Base-by-base conservation (phyloP, 352 stramenopile species). In the Globisporangium emineosum region DNA sequence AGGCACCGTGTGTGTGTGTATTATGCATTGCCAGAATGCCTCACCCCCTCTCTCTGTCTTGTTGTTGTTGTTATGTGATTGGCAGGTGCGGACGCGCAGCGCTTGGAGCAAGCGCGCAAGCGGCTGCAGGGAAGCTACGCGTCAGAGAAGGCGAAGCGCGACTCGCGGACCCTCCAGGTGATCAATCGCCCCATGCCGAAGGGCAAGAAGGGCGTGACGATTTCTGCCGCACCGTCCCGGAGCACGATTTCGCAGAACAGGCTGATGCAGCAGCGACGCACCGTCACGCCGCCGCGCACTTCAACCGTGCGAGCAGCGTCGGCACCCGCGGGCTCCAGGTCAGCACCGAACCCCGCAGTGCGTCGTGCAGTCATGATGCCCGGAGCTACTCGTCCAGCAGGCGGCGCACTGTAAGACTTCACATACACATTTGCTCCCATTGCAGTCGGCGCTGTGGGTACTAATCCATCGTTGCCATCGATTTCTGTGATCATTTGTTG, bases 111-210 rank as follows among this genome's bases (percentile, higher is more conserved):
- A 49, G 85, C 86, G 9, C 72, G 86, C 43, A 89, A 90, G 66
- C 78, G 77, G 2, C 60, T 96, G n/a, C 81, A 93, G 64, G 71
- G 90, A 53, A 76, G 79, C 8, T 96, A 96, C 52, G 87, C 85
- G 13, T 77, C 58, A 23, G 81, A 94, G 56, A 81, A 78, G 51
- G 82, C 82, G 50, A 88, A 91, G 62, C 76, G 73, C 57, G 83
- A 91, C 57, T 84, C 83, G 13, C 76, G 87, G 37, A 91, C 82
- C 0, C 78, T 93, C 7, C 83, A 93, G 50, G 83, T 94, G 53
- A 75, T 96, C 10, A 81, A 65, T 49, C 65, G 77, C 8, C 87
- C 85, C 5, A 72, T 90, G 40, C 54, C 68, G 0, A 90, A 90
- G 53, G 73, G 70, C 23, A 73, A 76, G 33, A 80, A 66, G 37